Evolutionary conservation across 2,329 filamentous ascomycete species (phyloP).

Genomic region (Rutstroemia sp.): DNA sequence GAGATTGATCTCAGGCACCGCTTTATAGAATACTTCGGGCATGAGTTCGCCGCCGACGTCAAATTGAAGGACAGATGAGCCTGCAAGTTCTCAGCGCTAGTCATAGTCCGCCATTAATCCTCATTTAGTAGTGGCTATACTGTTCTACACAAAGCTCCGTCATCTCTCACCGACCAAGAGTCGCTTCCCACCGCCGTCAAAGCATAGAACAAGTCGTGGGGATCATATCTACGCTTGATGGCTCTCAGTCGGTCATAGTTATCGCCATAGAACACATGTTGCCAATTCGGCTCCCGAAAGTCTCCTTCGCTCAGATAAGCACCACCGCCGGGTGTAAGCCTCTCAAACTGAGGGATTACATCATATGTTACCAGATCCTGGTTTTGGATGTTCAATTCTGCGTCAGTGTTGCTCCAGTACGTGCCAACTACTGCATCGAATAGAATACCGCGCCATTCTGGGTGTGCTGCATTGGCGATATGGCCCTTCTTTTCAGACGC

Average conservation of each 20-base stretch:
- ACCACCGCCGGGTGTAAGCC: constrained; percentile 1
- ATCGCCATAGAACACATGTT: constrained; percentile 34
- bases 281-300: constrained; percentile 5
- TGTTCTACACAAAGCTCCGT: too few species aligned
- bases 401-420: background rate
- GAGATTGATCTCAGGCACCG: too few species aligned
- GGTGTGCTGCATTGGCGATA: background rate
- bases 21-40: too few species aligned
- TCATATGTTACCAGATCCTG: background rate
- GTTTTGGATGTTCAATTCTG: background rate
- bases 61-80: too few species aligned
- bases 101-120: too few species aligned
- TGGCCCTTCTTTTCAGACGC: background rate
- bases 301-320: constrained; percentile 10
- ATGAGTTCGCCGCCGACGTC: too few species aligned
- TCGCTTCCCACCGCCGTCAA: constrained; percentile 43
- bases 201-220: constrained; percentile 38
- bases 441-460: background rate
- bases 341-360: background rate
- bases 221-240: constrained; percentile 44
- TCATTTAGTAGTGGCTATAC: too few species aligned
- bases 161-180: constrained; percentile 30
- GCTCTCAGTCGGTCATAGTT: constrained; percentile 36
- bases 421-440: background rate
- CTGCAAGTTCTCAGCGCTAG: too few species aligned